Evolutionary conservation across 208 protist species (phyloP).

Genomic region (Trypanosoma avium): DNA sequence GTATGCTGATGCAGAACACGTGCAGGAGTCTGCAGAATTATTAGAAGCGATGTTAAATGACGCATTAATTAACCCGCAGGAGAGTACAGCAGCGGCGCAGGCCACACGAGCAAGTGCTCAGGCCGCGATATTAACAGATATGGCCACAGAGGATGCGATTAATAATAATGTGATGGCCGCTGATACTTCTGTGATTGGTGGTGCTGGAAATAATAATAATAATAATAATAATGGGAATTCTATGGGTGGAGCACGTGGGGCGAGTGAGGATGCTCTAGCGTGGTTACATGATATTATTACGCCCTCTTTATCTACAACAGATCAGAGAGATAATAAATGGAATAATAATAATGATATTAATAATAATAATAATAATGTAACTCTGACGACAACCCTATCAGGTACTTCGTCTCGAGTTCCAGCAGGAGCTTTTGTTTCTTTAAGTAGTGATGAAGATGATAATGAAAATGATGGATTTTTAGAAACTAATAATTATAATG

Average conservation of each 20-base stretch:
- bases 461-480: no score
- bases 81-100: constrained; percentile 3
- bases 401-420: no score
- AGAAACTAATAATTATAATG: no score
- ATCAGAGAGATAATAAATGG: background rate
- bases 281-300: constrained; percentile 76
- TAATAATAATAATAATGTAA: background rate
- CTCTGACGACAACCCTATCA: background rate
- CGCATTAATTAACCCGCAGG: constrained; percentile 26
- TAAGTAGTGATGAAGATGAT: no score
- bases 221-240: constrained; percentile 2
- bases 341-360: background rate
- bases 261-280: constrained; percentile 60
- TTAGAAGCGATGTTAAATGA: constrained; percentile 79
- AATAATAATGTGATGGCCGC: constrained; percentile 43
- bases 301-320: background rate
- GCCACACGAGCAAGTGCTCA: constrained; percentile 29
- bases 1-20: constrained; percentile 45
- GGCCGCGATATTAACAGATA: constrained; percentile 40
- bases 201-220: constrained; percentile 61
- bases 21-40: constrained; percentile 75
- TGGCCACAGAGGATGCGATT: constrained; percentile 55
- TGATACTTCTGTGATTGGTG: constrained; percentile 9
- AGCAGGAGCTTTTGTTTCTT: no score
- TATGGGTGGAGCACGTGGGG: background rate